Evolutionary conservation across 805 yeast species (phyloP).

Genomic region (Metschnikowia amazonensis): DNA sequence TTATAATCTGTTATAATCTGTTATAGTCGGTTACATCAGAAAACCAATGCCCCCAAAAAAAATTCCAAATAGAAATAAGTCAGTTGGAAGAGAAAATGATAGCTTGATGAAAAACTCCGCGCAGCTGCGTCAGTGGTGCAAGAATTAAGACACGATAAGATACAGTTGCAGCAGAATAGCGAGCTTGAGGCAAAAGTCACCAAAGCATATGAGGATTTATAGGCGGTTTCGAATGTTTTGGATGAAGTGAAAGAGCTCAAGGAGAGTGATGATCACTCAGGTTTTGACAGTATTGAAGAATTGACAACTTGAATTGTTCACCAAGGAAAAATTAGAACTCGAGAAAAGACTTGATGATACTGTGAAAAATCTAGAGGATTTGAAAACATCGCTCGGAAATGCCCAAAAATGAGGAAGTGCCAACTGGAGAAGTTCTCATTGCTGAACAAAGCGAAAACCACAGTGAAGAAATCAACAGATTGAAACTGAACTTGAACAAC

Average conservation of each 20-base stretch:
- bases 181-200: slow-evolving; percentile 11
- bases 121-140: slow-evolving; percentile 34
- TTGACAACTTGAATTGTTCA: neutral
- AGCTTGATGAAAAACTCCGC: slow-evolving; percentile 40
- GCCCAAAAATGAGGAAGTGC: neutral
- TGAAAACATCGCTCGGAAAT: slow-evolving; percentile 1
- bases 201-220: slow-evolving; percentile 15
- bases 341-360: neutral
- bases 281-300: neutral
- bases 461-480: slow-evolving; percentile 1
- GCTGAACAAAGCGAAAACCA: neutral
- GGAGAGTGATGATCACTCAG: neutral
- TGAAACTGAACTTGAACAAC: slow-evolving; percentile 3
- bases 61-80: slow-evolving; percentile 9
- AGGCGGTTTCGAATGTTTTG: slow-evolving; percentile 9
- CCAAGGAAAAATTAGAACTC: slow-evolving; percentile 16
- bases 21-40: too few species aligned
- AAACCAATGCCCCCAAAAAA: slow-evolving; percentile 18
- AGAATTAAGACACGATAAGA: slow-evolving; percentile 27
- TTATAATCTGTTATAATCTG: too few species aligned
- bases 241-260: slow-evolving; percentile 9
- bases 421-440: neutral
- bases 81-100: slow-evolving; percentile 27
- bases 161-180: slow-evolving; percentile 4
- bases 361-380: slow-evolving; percentile 4